Evolutionary conservation across 208 protist genomes (phyloP).

Genomic region (Novymonas esmeraldas): DNA sequence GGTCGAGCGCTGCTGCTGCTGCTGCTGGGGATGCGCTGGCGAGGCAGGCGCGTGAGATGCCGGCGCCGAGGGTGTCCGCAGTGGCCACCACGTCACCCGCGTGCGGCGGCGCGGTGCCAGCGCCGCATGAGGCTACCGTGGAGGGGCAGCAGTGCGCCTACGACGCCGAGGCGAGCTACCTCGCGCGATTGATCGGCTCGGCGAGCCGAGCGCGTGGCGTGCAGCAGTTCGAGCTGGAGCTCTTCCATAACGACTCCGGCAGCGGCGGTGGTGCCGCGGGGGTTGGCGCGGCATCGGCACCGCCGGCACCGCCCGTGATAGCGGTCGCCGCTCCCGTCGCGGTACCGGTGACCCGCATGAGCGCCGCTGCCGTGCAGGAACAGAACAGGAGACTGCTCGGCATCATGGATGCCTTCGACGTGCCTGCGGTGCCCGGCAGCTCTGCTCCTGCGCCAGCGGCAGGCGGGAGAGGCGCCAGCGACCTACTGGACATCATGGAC

Average conservation of each 20-base stretch:
- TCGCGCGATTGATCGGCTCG: constrained; percentile 51
- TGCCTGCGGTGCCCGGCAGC: not conserved
- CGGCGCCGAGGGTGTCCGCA: not conserved
- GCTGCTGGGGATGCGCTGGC: constrained; percentile 16
- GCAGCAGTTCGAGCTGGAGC: constrained; percentile 41
- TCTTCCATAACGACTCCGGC: constrained; percentile 44
- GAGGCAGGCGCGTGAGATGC: constrained; percentile 41
- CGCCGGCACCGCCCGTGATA: not conserved
- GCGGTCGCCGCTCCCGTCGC: not conserved
- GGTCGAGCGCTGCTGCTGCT: not conserved
- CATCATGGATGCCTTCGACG: constrained; percentile 51
- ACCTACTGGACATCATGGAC: constrained; percentile 88
- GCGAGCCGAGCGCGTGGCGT: constrained; percentile 4
- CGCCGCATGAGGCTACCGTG: not conserved
- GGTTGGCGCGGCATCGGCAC: not conserved
- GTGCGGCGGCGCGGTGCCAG: not conserved
- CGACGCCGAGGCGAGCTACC: constrained; percentile 59
- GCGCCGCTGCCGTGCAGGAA: constrained; percentile 31
- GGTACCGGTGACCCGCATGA: constrained; percentile 41
- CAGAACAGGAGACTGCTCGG: constrained; percentile 64
- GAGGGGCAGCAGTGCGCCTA: constrained; percentile 35
- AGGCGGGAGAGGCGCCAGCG: constrained; percentile 10
- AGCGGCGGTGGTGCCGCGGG: not conserved
- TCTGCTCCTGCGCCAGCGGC: not conserved
- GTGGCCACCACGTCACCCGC: too few relatives aligned